A percentile compares a stretch with the other conserved stretches of the same genome.
Conservation (phyloP, 2,329 filamentous ascomycete species). For the Tolypocladium capitatum region DNA sequence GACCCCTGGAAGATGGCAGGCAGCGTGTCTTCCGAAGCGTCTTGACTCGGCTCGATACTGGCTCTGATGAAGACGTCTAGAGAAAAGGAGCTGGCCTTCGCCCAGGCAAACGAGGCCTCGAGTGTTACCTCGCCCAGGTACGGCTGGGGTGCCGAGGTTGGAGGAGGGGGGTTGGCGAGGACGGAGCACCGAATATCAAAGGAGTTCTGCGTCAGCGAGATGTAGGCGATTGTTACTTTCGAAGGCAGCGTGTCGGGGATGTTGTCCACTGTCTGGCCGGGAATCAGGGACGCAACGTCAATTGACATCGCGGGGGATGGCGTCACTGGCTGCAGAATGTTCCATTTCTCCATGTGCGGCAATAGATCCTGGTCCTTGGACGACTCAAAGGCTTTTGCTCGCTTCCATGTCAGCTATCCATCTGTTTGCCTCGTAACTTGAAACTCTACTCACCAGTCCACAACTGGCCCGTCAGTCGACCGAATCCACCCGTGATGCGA, state of each 20-base stretch:
- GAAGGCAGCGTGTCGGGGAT: slow-evolving; percentile 4
- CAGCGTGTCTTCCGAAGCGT: neutral
- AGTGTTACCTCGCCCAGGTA: neutral
- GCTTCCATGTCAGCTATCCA: no score
- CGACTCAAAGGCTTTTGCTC: neutral
- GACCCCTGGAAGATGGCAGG: slow-evolving; percentile 2
- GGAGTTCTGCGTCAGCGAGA: neutral
- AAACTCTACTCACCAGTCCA: slow-evolving; percentile 1
- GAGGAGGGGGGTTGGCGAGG: neutral
- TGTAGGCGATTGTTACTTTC: slow-evolving; percentile 1
- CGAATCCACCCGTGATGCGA: neutral
- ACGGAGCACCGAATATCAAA: slow-evolving; percentile 1
- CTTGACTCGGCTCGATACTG: neutral
- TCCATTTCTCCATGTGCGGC: slow-evolving; percentile 1
- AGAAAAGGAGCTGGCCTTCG: neutral
- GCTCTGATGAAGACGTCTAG: neutral
- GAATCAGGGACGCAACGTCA: slow-evolving; percentile 1
- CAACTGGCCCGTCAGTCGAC: neutral
- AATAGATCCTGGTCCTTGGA: neutral
- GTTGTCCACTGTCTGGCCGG: neutral
- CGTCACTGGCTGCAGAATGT: neutral
- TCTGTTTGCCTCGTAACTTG: no score
- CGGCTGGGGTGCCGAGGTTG: neutral
- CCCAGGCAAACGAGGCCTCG: slow-evolving; percentile 3
- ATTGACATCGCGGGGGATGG: slow-evolving; percentile 1